Conservation (phyloP, 148 eudicot species). For the Rhododendron ferrugineum region DNA sequence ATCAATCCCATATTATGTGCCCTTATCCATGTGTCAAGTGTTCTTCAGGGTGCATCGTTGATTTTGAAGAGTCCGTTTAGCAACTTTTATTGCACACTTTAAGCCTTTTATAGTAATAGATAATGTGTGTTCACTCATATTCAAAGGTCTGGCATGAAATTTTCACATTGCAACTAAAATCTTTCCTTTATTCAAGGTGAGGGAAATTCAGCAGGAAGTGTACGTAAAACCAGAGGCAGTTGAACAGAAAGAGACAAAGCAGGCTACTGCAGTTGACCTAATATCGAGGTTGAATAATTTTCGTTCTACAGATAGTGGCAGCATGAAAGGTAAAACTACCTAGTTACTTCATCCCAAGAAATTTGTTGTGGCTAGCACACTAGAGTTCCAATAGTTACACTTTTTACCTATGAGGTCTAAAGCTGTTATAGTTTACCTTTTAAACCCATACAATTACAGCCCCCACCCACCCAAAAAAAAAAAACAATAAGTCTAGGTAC, state of each 20-base stretch:
- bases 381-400: background rate
- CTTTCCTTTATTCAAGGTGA: conserved; percentile 40
- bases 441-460: background rate
- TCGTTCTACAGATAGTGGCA: conserved; percentile 62
- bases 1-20: background rate
- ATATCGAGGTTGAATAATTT: conserved; percentile 60
- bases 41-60: background rate
- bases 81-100: background rate
- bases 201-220: conserved; percentile 68
- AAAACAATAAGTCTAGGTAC: too few relatives aligned
- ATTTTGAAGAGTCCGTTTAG: background rate
- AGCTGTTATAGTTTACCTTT: background rate
- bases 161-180: background rate
- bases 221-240: conserved; percentile 43
- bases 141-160: background rate
- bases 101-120: background rate
- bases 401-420: background rate
- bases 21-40: background rate
- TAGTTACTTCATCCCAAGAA: background rate
- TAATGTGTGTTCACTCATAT: background rate
- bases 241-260: conserved; percentile 65
- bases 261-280: conserved; percentile 72
- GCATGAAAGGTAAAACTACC: conserved; percentile 49
- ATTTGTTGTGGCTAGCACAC: background rate
- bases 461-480: background rate